Percentiles rank a stretch among this genome's conserved stretches.
These are phyloP conservation scores for Elsinoe fawcettii DNA, from an alignment of 2,329 filamentous ascomycete genomes.

Conservation along the genomic window DNA sequence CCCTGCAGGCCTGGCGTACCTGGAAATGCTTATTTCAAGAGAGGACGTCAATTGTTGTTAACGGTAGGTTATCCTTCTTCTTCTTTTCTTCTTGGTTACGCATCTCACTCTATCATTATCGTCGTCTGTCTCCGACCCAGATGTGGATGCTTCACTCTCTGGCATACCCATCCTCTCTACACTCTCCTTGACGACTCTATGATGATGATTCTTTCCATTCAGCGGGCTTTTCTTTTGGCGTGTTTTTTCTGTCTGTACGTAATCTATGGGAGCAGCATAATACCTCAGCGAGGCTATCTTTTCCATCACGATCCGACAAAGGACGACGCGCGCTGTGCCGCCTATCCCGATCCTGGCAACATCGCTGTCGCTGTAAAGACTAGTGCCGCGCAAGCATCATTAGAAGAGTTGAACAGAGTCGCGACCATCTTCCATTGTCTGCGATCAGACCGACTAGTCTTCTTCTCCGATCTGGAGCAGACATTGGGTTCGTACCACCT, in stretches of 20 bases:
- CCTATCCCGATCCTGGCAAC: slow-evolving; percentile 15
- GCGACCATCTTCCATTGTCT: slow-evolving; percentile 14
- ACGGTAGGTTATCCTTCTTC: background rate
- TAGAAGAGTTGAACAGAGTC: slow-evolving; percentile 13
- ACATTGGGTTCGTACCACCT: slow-evolving; percentile 43
- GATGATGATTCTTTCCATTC: slow-evolving; percentile 13
- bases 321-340: slow-evolving; percentile 13
- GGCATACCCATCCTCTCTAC: background rate
- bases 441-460: slow-evolving; percentile 32
- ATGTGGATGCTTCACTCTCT: slow-evolving; percentile 11
- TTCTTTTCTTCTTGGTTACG: background rate
- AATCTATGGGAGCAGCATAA: slow-evolving; percentile 11
- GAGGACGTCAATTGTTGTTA: background rate
- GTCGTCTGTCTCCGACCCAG: background rate
- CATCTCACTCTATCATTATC: background rate
- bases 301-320: slow-evolving; percentile 9
- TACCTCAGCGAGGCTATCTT: slow-evolving; percentile 7
- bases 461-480: slow-evolving; percentile 53
- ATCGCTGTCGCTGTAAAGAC: slow-evolving; percentile 14
- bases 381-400: slow-evolving; percentile 4
- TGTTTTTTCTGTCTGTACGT: slow-evolving; percentile 13
- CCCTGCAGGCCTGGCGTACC: slow-evolving; percentile 3
- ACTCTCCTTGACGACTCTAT: slow-evolving; percentile 10
- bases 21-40: background rate
- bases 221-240: slow-evolving; percentile 9